phyloP scores from a whole-genome alignment of 805 yeast genomes.

The Millerago galiae region DNA sequence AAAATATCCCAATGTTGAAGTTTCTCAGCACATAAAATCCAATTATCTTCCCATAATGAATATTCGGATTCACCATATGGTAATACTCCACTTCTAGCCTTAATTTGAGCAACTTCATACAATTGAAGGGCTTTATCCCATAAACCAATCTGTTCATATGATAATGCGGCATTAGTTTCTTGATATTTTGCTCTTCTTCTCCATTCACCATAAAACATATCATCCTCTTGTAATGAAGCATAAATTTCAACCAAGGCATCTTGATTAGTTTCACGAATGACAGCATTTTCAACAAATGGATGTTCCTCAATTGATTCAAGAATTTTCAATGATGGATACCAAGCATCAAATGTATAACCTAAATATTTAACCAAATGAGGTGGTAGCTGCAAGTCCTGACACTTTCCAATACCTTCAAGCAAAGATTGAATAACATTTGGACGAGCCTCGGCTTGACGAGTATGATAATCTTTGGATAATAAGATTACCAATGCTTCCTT shows the following conservation, averaged over 20 bases:
- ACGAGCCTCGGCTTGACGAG: constrained; percentile 78
- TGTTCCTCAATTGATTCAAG: constrained; percentile 62
- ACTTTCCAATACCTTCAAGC: constrained; percentile 73
- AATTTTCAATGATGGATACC: constrained; percentile 85
- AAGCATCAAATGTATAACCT: constrained; percentile 80
- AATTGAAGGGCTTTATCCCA: constrained; percentile 93
- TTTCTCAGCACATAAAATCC: constrained; percentile 96
- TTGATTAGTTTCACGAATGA: constrained; percentile 75
- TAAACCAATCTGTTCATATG: constrained; percentile 90
- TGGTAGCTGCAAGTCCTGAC: constrained; percentile 74
- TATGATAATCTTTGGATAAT: constrained; percentile 85
- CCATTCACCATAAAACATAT: constrained; percentile 97
- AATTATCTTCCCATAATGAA: constrained; percentile 96
- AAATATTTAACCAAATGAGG: constrained; percentile 89
- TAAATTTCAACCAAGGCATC: constrained; percentile 91
- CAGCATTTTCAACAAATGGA: constrained; percentile 60
- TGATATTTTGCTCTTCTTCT: constrained; percentile 90
- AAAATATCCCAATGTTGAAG: constrained; percentile 97
- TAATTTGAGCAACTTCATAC: constrained; percentile 94
- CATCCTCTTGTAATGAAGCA: constrained; percentile 85
- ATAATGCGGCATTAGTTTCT: constrained; percentile 87
- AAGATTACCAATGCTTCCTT: constrained; percentile 73
- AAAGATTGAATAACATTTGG: constrained; percentile 85
- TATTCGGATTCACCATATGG: constrained; percentile 96
- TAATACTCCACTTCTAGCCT: constrained; percentile 89